Evolutionary conservation across 2,329 filamentous ascomycete genomes (phyloP).

Genomic region (Diaporthe longicolla): DNA sequence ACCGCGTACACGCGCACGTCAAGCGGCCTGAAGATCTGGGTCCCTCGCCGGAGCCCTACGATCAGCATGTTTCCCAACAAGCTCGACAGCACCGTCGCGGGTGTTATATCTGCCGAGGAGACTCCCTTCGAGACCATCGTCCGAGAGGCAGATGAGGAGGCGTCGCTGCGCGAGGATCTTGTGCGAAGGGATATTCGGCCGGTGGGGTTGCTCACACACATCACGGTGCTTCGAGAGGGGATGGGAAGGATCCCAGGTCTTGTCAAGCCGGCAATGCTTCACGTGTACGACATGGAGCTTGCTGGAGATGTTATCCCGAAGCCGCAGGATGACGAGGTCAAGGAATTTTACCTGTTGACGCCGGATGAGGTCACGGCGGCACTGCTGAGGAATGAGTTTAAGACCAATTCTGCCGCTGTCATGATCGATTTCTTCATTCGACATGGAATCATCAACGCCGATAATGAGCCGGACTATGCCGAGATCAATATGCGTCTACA

Average conservation of each 20-base stretch:
- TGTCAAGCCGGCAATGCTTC: too few relatives aligned
- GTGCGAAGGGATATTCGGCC: constrained; percentile 65
- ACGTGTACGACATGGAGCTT: too few relatives aligned
- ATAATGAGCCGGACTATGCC: too few relatives aligned
- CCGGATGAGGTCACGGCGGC: too few relatives aligned
- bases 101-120: constrained; percentile 75
- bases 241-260: background rate
- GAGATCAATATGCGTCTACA: too few relatives aligned
- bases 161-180: constrained; percentile 72
- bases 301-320: too few relatives aligned
- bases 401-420: too few relatives aligned
- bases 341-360: too few relatives aligned
- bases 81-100: constrained; percentile 82
- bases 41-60: constrained; percentile 72
- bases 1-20: constrained; percentile 66
- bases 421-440: too few relatives aligned
- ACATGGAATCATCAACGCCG: too few relatives aligned
- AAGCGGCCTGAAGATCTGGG: constrained; percentile 74
- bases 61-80: constrained; percentile 79
- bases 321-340: too few relatives aligned
- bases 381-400: too few relatives aligned
- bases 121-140: constrained; percentile 75
- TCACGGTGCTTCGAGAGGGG: constrained; percentile 56
- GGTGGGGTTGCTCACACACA: constrained; percentile 76
- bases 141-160: constrained; percentile 79